Evolutionary conservation across 345 rosid genomes (phyloP).

Genomic region (Hibiscus tridactylites): DNA sequence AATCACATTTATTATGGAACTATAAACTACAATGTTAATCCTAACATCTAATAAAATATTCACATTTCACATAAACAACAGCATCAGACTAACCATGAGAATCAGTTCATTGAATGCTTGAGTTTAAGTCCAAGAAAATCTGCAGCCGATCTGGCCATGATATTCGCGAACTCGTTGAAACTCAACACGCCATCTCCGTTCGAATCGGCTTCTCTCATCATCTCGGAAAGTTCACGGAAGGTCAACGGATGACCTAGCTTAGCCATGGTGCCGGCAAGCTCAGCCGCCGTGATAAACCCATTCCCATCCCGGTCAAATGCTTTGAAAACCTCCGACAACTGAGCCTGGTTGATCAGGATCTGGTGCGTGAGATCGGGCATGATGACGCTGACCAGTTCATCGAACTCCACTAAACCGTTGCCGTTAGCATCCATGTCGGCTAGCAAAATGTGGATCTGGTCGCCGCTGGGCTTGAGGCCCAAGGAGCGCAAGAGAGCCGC

Average conservation of each 20-base stretch:
- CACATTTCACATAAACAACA: no score
- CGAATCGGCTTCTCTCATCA: slow-evolving; percentile 83
- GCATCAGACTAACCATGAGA: background rate
- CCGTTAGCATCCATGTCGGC: background rate
- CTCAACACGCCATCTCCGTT: slow-evolving; percentile 90
- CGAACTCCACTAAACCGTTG: background rate
- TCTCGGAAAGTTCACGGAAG: slow-evolving; percentile 59
- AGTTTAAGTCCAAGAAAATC: slow-evolving; percentile 53
- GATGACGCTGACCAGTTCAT: slow-evolving; percentile 19
- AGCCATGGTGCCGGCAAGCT: slow-evolving; percentile 44
- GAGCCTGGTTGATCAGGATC: slow-evolving; percentile 53
- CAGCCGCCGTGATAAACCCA: background rate
- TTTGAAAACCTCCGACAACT: slow-evolving; percentile 11
- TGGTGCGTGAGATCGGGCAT: slow-evolving; percentile 64
- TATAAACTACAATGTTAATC: background rate
- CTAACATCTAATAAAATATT: background rate
- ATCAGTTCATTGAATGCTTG: no score
- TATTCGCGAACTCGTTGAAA: slow-evolving; percentile 63
- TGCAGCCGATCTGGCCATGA: slow-evolving; percentile 69
- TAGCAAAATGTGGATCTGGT: slow-evolving; percentile 40
- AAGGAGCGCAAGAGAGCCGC: slow-evolving; percentile 87
- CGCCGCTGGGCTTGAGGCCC: slow-evolving; percentile 79
- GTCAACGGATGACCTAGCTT: slow-evolving; percentile 76
- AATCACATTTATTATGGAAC: background rate
- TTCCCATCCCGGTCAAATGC: background rate